These are phyloP conservation scores for Claviceps spartinae DNA, from an alignment of 2,329 filamentous ascomycete genomes.

Conservation along the genomic window DNA sequence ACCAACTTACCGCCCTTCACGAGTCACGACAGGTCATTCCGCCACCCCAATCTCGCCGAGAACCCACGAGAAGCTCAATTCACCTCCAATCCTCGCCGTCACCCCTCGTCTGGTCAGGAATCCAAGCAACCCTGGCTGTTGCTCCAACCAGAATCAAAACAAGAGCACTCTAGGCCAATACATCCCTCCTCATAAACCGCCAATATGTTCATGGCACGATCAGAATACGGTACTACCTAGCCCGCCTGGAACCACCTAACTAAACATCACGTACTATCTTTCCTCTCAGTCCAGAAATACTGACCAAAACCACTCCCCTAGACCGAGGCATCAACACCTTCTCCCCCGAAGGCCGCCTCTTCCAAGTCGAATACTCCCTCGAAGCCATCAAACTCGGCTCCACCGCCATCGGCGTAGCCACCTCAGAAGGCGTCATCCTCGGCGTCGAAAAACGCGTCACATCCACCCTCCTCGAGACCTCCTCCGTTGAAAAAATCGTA, in stretches of 20 bases:
- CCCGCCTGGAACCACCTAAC: not conserved
- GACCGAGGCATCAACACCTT: conserved; percentile 99
- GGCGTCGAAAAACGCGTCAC: conserved; percentile 99
- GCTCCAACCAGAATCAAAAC: not conserved
- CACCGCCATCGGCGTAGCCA: conserved; percentile 95
- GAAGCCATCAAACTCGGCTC: conserved; percentile 99
- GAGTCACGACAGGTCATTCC: not conserved
- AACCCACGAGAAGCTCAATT: not conserved
- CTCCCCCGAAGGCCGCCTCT: conserved; percentile 97
- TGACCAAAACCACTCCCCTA: conserved; percentile 21
- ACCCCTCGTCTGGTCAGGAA: no score
- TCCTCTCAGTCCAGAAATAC: not conserved
- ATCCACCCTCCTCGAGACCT: conserved; percentile 91
- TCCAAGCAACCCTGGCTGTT: not conserved
- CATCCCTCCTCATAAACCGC: conserved; percentile 23
- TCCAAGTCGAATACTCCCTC: conserved; percentile 99
- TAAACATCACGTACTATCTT: no score
- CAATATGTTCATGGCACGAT: conserved; percentile 99
- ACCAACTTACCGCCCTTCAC: not conserved
- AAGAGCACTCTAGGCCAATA: not conserved
- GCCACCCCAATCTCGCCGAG: not conserved
- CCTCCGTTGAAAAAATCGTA: conserved; percentile 98
- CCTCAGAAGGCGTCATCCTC: conserved; percentile 85
- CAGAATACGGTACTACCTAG: conserved; percentile 81
- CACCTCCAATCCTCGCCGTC: not conserved